Base-by-base conservation (phyloP, 306 rosid genomes). In the Trifolium pratense region DNA sequence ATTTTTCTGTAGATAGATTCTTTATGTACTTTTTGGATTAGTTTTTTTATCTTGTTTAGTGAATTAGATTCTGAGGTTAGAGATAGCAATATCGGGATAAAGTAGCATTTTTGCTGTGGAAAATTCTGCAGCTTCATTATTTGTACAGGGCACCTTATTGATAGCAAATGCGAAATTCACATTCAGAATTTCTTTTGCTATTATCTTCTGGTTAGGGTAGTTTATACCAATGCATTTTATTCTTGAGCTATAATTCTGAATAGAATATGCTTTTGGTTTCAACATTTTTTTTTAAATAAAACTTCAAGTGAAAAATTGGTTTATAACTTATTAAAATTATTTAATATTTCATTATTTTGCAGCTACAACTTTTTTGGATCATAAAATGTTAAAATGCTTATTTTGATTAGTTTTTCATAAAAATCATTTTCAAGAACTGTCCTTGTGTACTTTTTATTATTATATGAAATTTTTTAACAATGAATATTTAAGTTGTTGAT, bases 61-160 rank as follows among this genome's bases (percentile, higher is more conserved):
- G 32, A 57, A 75, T 45, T 81, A 70, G 77, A 43, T 48, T 68
- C 68, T 26, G 79, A 66, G 77, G 55, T 34, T 82, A 79, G 83
- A 78, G 39, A 59, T 85, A 77, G 83, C 84, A 75, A 59, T 66
- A 40, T 76, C 67, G 48, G 75, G 67, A 68, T 78, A 82, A 76
- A 80, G 81, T 86, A 55, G 81, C 75, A 79, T 77, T 85, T 83
- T 83, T 79, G 53, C 82, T 20, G 81, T 66, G 84, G 85, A 78
- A 79, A 81, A 81, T 88, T 81, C 84, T 79, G 76, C 83, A 71
- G 77, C 82, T 67, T 86, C 84, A 71, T 84, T 84, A 66, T 79
- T 79, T 93, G 97, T 93, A 90, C 83, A 93, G 87, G 79, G 66
- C 68, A 80, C 59, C 57, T 71, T 79, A 76, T 81, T 79, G 74